These are phyloP conservation scores for Eudorina sp. DNA, from an alignment of 139 green algal genomes.

Conservation along the genomic window DNA sequence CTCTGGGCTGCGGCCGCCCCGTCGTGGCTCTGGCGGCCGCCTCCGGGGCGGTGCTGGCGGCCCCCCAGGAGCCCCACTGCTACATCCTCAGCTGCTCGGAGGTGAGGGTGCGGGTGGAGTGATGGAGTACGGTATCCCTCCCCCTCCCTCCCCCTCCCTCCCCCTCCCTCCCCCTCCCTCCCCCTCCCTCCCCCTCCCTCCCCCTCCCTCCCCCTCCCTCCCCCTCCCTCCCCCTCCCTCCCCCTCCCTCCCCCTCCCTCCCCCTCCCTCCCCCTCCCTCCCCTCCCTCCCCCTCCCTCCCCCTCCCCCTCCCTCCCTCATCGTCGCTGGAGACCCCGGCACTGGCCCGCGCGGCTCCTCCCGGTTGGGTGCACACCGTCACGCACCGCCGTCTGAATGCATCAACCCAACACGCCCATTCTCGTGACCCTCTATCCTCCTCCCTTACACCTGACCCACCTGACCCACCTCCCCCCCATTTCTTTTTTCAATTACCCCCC, in stretches of 20 bases:
- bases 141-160: neutral
- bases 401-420: too few relatives aligned
- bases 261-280: too few relatives aligned
- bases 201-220: neutral
- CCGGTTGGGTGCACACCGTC: too few relatives aligned
- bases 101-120: neutral
- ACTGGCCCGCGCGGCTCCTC: too few relatives aligned
- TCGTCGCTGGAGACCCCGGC: too few relatives aligned
- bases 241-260: too few relatives aligned
- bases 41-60: slow-evolving; percentile 18
- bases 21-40: slow-evolving; percentile 15
- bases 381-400: too few relatives aligned
- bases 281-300: too few relatives aligned
- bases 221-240: neutral
- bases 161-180: neutral
- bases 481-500: neutral
- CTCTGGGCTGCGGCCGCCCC: neutral
- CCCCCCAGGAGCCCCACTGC: neutral
- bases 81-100: neutral
- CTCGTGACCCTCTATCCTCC: too few relatives aligned
- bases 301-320: too few relatives aligned
- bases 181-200: neutral
- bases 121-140: neutral
- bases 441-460: neutral
- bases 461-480: neutral